A percentile compares a stretch with the other conserved stretches of the same genome.
phyloP scores from a whole-genome alignment of 805 yeast species.

The Wickerhamomyces bisporus region DNA sequence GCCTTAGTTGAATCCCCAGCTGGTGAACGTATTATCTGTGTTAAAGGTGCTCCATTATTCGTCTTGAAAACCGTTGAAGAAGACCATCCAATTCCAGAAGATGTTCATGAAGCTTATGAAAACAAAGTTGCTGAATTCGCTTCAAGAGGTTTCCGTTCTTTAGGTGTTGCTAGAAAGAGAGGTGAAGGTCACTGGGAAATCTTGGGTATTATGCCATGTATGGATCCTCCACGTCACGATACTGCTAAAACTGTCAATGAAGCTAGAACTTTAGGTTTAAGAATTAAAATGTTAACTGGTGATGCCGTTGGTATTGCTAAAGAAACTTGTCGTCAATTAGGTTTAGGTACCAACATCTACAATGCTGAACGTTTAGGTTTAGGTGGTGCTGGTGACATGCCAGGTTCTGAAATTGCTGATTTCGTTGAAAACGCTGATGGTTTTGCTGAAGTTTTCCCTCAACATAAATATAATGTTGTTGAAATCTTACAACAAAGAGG shows the following conservation, averaged over 20 bases:
- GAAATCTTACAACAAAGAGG: conserved; percentile 94
- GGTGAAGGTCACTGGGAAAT: conserved; percentile 99
- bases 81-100: conserved; percentile 95
- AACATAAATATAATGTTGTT: conserved; percentile 94
- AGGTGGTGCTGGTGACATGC: conserved; percentile 89
- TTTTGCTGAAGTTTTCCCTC: conserved; percentile 98
- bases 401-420: conserved; percentile 97
- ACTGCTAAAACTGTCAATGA: conserved; percentile 92
- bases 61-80: conserved; percentile 95
- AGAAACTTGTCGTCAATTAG: conserved; percentile 97
- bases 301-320: conserved; percentile 99
- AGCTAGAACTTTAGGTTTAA: conserved; percentile 86
- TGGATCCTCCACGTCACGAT: conserved; percentile 99
- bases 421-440: conserved; percentile 97
- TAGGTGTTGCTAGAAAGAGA: conserved; percentile 98
- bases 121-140: conserved; percentile 97
- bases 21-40: conserved; percentile 93
- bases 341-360: conserved; percentile 93
- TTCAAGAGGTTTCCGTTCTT: conserved; percentile 96
- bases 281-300: conserved; percentile 98
- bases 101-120: conserved; percentile 88
- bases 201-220: conserved; percentile 96
- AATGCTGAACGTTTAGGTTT: conserved; percentile 96
- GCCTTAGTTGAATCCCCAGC: conserved; percentile 94
- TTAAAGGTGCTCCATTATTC: conserved; percentile 97